Conservation (phyloP, 768 basidiomycete species). For the Hypsizygus marmoreus region DNA sequence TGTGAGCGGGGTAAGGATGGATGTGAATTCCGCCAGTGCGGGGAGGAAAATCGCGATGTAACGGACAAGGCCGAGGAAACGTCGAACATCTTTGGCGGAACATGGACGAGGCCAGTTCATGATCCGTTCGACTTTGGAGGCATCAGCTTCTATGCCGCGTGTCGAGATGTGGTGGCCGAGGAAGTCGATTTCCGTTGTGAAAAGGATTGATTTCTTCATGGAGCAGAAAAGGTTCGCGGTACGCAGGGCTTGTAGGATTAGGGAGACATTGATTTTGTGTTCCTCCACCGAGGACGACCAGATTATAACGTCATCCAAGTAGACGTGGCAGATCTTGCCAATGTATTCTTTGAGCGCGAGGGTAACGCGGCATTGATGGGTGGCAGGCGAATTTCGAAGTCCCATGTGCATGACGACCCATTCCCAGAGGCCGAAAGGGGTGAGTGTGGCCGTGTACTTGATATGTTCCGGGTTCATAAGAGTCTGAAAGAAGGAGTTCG, state of each 20-base stretch:
- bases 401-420: constrained; percentile 1
- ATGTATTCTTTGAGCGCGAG: too few species aligned
- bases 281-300: neutral
- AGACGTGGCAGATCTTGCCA: too few species aligned
- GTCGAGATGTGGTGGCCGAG: too few species aligned
- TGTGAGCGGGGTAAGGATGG: neutral
- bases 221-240: neutral
- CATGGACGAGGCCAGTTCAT: too few species aligned
- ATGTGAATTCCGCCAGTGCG: constrained; percentile 16
- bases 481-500: too few species aligned
- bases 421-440: too few species aligned
- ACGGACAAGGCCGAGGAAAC: constrained; percentile 24
- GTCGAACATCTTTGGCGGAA: constrained; percentile 16
- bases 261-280: neutral
- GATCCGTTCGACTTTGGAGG: constrained; percentile 11
- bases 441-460: neutral
- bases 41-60: constrained; percentile 27
- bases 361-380: too few species aligned
- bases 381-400: neutral
- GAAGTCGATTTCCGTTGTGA: neutral
- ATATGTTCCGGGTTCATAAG: neutral
- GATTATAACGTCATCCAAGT: too few species aligned
- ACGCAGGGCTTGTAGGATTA: neutral
- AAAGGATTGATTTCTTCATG: neutral
- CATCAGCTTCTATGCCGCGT: neutral